phyloP scores from a whole-genome alignment of 169 alveolate species.

The Babesia gibsoni region DNA sequence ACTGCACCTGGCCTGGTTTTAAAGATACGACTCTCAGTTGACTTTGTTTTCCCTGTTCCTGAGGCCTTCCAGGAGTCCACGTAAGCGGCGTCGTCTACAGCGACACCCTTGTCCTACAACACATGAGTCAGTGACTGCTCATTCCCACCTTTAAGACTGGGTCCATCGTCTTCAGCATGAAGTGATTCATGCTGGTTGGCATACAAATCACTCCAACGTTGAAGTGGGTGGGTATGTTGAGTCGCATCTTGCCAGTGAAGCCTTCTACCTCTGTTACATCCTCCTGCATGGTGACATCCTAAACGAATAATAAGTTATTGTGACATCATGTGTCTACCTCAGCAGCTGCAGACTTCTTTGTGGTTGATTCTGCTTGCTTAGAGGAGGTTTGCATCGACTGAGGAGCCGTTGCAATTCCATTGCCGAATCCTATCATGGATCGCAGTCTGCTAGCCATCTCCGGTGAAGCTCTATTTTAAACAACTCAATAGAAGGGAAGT shows the following conservation, averaged over 20 bases:
- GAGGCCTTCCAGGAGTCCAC: slow-evolving; percentile 16
- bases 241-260: slow-evolving; percentile 27
- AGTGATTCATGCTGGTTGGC: slow-evolving; percentile 28
- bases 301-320: too few relatives aligned
- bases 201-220: slow-evolving; percentile 53
- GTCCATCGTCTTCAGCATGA: slow-evolving; percentile 18
- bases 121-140: not conserved
- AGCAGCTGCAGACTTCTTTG: too few relatives aligned
- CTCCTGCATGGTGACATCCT: too few relatives aligned
- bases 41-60: not conserved
- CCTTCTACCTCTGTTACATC: slow-evolving; percentile 21
- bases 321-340: too few relatives aligned
- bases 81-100: not conserved
- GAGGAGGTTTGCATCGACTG: too few relatives aligned
- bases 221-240: slow-evolving; percentile 28
- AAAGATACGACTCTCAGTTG: slow-evolving; percentile 10
- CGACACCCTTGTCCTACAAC: slow-evolving; percentile 6
- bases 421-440: too few relatives aligned
- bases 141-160: slow-evolving; percentile 6
- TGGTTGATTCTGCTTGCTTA: too few relatives aligned
- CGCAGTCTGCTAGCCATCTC: too few relatives aligned
- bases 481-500: too few relatives aligned
- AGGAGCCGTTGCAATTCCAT: too few relatives aligned
- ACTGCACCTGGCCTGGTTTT: slow-evolving; percentile 26
- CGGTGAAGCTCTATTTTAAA: too few relatives aligned